phyloP scores from a whole-genome alignment of 805 yeast species.

The Spencermartinsiella europaea region DNA sequence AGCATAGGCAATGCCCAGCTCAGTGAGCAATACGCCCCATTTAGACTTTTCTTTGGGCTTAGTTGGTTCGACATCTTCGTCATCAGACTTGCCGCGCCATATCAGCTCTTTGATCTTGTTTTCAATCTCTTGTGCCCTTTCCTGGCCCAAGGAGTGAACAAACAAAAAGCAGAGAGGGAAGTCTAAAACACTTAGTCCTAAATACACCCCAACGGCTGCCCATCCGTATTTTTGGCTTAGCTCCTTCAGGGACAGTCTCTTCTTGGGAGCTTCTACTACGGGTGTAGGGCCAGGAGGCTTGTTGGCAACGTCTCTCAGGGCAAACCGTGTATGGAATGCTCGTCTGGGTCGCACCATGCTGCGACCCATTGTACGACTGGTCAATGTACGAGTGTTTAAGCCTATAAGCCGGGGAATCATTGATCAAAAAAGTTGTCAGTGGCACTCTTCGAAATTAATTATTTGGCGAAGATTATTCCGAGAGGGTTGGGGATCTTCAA shows the following conservation, averaged over 20 bases:
- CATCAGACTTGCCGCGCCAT: constrained; percentile 11
- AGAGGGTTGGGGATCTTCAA: too few species aligned
- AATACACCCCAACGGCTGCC: constrained; percentile 81
- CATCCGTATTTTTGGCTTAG: constrained; percentile 84
- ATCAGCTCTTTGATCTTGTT: constrained; percentile 42
- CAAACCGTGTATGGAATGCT: constrained; percentile 4
- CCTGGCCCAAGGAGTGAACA: constrained; percentile 87
- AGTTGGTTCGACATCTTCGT: constrained; percentile 11
- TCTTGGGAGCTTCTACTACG: not conserved
- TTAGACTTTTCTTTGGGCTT: constrained; percentile 20
- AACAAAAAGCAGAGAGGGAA: constrained; percentile 75
- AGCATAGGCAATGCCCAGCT: constrained; percentile 86
- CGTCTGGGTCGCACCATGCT: constrained; percentile 1
- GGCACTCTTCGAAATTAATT: too few species aligned
- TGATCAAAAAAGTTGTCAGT: too few species aligned
- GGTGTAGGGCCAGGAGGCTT: not conserved
- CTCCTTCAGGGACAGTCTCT: constrained; percentile 39
- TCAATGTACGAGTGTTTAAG: not conserved
- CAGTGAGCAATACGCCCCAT: constrained; percentile 59
- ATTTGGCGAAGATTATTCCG: too few species aligned
- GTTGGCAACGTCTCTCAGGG: not conserved
- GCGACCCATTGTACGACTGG: not conserved
- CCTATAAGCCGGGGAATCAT: not conserved
- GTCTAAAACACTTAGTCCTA: constrained; percentile 68
- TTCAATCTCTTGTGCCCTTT: constrained; percentile 64